These are phyloP conservation scores for Aspergillus latus DNA, from an alignment of 2,329 filamentous ascomycete species.

Conservation along the genomic window DNA sequence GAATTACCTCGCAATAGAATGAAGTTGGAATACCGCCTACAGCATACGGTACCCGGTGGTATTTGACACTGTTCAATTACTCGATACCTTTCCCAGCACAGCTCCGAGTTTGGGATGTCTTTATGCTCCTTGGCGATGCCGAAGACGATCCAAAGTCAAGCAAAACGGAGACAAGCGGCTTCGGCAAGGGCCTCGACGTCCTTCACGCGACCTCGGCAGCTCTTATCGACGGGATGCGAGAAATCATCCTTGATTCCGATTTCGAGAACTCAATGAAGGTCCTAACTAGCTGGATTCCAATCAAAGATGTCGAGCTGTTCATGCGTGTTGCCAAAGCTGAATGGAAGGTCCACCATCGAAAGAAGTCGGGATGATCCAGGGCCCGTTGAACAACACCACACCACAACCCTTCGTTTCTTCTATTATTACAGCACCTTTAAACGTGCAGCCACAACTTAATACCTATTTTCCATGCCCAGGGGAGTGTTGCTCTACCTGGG, in stretches of 20 bases:
- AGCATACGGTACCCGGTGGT: slow-evolving; percentile 96
- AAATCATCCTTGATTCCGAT: slow-evolving; percentile 86
- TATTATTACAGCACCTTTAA: slow-evolving; percentile 4
- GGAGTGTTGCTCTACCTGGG: not conserved
- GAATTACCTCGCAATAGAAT: slow-evolving; percentile 32
- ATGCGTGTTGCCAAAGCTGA: slow-evolving; percentile 88
- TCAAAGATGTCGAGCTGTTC: slow-evolving; percentile 89
- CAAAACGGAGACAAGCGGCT: slow-evolving; percentile 33
- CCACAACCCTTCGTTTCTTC: not conserved
- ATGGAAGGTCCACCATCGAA: slow-evolving; percentile 69
- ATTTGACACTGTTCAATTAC: slow-evolving; percentile 95
- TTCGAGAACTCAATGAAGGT: slow-evolving; percentile 99
- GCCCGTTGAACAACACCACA: not conserved
- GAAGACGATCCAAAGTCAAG: slow-evolving; percentile 43
- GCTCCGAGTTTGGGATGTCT: slow-evolving; percentile 95
- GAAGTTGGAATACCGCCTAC: slow-evolving; percentile 81
- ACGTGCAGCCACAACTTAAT: slow-evolving; percentile 2
- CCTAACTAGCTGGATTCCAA: slow-evolving; percentile 87
- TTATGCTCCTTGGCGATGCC: slow-evolving; percentile 85
- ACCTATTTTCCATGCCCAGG: not conserved
- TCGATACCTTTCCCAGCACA: slow-evolving; percentile 93
- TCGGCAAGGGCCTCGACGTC: slow-evolving; percentile 73
- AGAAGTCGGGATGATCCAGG: slow-evolving; percentile 27
- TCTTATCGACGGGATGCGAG: slow-evolving; percentile 83
- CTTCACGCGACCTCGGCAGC: slow-evolving; percentile 88